Evolutionary conservation across 129 eudicot species (phyloP), one percentile per base, ranked within the genome.

Genomic region (Cynara cardunculus): DNA sequence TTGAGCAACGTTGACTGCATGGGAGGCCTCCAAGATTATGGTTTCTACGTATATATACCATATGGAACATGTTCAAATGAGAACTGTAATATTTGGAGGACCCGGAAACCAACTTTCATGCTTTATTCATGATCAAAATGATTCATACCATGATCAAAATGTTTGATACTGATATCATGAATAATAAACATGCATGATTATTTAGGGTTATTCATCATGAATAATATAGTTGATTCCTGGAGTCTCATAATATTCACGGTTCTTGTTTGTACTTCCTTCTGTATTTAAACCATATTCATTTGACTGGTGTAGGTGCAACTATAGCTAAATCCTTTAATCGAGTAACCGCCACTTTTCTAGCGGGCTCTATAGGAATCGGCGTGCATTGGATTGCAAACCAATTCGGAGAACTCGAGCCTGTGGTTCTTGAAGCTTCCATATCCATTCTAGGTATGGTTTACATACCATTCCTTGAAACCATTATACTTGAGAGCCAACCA

Each of bases 301-400:
- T 74, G 3, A 83, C 62, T 26, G 78, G 78, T 84, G 71, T 86
- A 96, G 99, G 99, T 72, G 89, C 97, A 28, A 91, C 97, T 1
- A 84, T 96, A 3, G 85, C 71, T 32, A 96, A 96, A 81, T 86
- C 95, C 72, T 88, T 89, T 35, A 96, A 96, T 66, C 86, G 99
- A 81, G 79, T 77, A 8, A 65, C 79, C 0, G 99, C 88, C 44
- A 96, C 99, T 32, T 77, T 84, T 67, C 49, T 92, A 53, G 99
- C 94, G 27, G 98, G 99, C 59, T 88, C 87, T 10, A 84, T 91
- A 11, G 99, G 97, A 28, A 25, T 96, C 27, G 98, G 99, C 4
- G 88, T 87, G 86, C 93, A 96, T 35, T 96, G 93, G 94, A 44
- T 96, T 10, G 99, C 99, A 65, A 83, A 59, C 76, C 97, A 84